phyloP scores from a whole-genome alignment of 2,329 filamentous ascomycete species.

The Aspergillus pseudonomiae region DNA sequence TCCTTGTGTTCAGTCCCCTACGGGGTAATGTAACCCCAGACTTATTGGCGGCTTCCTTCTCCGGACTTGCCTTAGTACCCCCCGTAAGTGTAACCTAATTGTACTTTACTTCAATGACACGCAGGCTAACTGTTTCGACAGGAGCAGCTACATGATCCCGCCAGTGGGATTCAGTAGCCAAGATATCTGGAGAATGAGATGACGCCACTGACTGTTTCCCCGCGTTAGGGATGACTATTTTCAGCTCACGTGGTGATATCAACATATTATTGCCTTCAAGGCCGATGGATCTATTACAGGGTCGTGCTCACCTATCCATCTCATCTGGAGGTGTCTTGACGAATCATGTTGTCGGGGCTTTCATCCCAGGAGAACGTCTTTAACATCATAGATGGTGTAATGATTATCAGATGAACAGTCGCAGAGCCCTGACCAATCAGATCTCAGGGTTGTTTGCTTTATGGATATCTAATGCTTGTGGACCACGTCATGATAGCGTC shows the following conservation, averaged over 20 bases:
- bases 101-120: not conserved
- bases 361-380: not conserved
- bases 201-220: constrained; percentile 14
- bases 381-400: constrained; percentile 11
- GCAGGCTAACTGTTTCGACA: not conserved
- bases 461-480: no score
- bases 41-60: constrained; percentile 15
- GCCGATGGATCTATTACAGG: not conserved
- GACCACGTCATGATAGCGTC: constrained; percentile 3
- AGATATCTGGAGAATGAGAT: not conserved
- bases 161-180: not conserved
- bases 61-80: not conserved
- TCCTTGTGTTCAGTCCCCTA: not conserved
- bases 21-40: not conserved
- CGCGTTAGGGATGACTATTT: not conserved
- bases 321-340: not conserved
- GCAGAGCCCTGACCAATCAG: not conserved
- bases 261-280: not conserved
- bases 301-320: not conserved
- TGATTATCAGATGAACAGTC: constrained; percentile 3
- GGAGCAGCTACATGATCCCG: not conserved
- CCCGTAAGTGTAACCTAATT: constrained; percentile 4
- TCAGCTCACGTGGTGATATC: not conserved
- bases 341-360: not conserved
- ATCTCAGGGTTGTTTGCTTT: not conserved